These are phyloP conservation scores for Hypomyces rosellus DNA, from an alignment of 2,329 filamentous ascomycete genomes.

Conservation along the genomic window DNA sequence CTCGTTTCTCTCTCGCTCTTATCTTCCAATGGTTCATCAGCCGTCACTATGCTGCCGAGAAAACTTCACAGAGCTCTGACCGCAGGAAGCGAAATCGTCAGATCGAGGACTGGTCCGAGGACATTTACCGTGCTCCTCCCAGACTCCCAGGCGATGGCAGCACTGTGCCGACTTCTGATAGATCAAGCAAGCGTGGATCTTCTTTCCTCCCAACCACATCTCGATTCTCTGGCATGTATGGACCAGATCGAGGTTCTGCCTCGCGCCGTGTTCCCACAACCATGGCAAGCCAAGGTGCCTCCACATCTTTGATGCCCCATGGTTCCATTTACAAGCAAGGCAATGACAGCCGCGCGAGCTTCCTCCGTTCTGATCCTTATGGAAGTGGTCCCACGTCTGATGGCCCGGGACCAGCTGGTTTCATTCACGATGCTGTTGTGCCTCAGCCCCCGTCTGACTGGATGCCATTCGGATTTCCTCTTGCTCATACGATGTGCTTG, in stretches of 20 bases:
- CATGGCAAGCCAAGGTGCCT: conserved; percentile 85
- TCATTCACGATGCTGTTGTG: conserved; percentile 92
- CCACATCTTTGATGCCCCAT: conserved; percentile 64
- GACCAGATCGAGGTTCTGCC: conserved; percentile 54
- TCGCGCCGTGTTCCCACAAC: conserved; percentile 66
- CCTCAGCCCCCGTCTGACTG: conserved; percentile 94
- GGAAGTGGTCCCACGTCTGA: conserved; percentile 52
- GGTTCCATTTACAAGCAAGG: conserved; percentile 64
- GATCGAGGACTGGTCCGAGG: conserved; percentile 96
- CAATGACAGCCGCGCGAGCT: conserved; percentile 58
- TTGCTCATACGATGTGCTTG: conserved; percentile 88
- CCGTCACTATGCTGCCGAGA: conserved; percentile 74
- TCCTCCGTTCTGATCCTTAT: conserved; percentile 56
- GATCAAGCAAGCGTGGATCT: conserved; percentile 73
- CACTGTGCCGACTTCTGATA: conserved; percentile 58
- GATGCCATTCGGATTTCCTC: conserved; percentile 92
- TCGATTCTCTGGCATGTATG: conserved; percentile 87
- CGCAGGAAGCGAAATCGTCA: conserved; percentile 81
- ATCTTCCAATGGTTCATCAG: conserved; percentile 96
- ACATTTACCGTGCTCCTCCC: conserved; percentile 88
- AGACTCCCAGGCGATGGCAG: conserved; percentile 70
- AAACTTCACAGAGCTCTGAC: conserved; percentile 76
- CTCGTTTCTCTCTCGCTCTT: conserved; percentile 83
- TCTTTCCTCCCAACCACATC: conserved; percentile 87
- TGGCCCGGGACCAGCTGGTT: conserved; percentile 78